Evolutionary conservation across 805 yeast genomes (phyloP), one percentile per base, ranked within the genome.

Genomic region (Ogataea neopini): DNA sequence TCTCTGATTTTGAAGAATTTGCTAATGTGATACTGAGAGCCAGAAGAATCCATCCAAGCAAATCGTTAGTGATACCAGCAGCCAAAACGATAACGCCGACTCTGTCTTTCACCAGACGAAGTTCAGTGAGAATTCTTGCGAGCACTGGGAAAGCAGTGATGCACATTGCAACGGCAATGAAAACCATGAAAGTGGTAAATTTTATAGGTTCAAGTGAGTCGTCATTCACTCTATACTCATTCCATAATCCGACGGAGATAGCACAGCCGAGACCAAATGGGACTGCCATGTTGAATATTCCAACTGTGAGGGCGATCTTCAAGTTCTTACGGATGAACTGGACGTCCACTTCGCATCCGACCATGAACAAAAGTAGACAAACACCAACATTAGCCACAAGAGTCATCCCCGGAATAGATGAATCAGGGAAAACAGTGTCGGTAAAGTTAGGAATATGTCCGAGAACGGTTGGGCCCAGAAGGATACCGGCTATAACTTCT

Each of bases 141-240:
- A 87, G 67, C 2, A 87, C 96, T 0, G 96, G 96, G 64, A 87
- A 83, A 0, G 96, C 96, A 3, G 96, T 87, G 54, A 87, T 85
- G 52, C 92, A 81, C 74, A 86, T 75, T 2, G 96, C 92, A 10
- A 85, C 89, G 2, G 92, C 91, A 43, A 87, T 82, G 57, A 87
- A 87, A 9, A 86, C 86, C 84, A 84, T 81, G 57, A 75, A 87
- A 0, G 89, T 84, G 11, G 91, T 82, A 60, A 86, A 86, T 45
- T 80, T 71, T 29, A 82, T 71, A 4, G 63, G 61, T 5, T 67
- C 66, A 32, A 60, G 51, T 35, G 59, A 56, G 4, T 61, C 68
- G 15, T 64, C 67, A 32, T 67, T 58, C 6, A 69, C 66, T 30
- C 69, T 49, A 61, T 83, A 84, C 30, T 76, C 72, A 23, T 83